Percentiles rank a stretch among this genome's conserved stretches.
These are phyloP conservation scores for Monosporascus sp. DNA, from an alignment of 2,329 filamentous ascomycete genomes.

Conservation along the genomic window DNA sequence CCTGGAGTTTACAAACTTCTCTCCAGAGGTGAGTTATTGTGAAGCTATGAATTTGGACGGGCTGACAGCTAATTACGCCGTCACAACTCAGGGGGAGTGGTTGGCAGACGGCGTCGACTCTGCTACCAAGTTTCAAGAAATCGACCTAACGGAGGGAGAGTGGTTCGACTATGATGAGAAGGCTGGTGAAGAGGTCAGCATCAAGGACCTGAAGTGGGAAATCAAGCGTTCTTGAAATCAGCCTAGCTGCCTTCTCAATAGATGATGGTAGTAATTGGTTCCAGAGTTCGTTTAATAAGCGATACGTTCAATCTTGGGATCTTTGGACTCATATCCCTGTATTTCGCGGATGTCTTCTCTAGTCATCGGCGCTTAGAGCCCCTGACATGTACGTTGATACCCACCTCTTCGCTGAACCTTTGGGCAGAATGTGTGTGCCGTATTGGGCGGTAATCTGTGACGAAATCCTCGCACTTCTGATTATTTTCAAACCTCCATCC, in stretches of 20 bases:
- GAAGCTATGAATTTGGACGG: not conserved
- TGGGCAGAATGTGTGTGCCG: too few species aligned
- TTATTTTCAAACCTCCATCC: too few species aligned
- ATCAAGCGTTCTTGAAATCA: slow-evolving; percentile 61
- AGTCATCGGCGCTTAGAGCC: too few species aligned
- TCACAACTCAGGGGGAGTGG: slow-evolving; percentile 69
- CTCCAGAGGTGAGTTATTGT: slow-evolving; percentile 64
- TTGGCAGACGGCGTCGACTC: slow-evolving; percentile 77
- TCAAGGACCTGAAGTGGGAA: slow-evolving; percentile 84
- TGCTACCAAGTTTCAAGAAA: slow-evolving; percentile 70
- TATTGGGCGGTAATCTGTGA: too few species aligned
- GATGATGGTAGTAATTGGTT: too few species aligned
- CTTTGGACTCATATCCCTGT: too few species aligned
- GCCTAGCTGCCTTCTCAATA: not conserved
- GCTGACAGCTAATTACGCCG: not conserved
- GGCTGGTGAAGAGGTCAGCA: slow-evolving; percentile 82
- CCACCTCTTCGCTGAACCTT: too few species aligned
- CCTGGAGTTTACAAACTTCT: slow-evolving; percentile 86
- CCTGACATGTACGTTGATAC: too few species aligned
- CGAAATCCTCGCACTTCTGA: too few species aligned
- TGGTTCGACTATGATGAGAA: slow-evolving; percentile 99
- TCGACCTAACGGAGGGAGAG: slow-evolving; percentile 84
- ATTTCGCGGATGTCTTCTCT: too few species aligned
- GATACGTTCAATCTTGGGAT: too few species aligned
- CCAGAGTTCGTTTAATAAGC: too few species aligned